phyloP scores from a whole-genome alignment of 306 rosid genomes.

The Lathyrus tuberosus region DNA sequence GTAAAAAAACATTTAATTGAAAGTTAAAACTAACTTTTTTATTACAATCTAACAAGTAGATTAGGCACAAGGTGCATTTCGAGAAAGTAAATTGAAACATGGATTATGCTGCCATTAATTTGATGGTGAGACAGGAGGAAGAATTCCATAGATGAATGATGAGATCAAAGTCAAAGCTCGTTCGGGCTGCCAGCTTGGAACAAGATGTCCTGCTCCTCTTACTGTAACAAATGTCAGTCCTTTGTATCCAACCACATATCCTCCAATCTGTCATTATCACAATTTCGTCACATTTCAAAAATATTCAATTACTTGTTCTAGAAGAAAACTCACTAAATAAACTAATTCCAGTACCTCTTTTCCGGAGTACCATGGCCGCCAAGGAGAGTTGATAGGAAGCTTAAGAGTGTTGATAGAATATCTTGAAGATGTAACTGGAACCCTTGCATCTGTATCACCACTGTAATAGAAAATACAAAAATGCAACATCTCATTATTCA shows the following conservation, averaged over 20 bases:
- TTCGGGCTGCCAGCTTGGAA: conserved; percentile 68
- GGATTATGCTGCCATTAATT: not conserved
- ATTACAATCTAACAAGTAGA: not conserved
- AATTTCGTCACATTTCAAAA: not conserved
- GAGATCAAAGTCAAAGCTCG: conserved; percentile 54
- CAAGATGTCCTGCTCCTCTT: conserved; percentile 65
- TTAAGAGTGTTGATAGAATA: conserved; percentile 50
- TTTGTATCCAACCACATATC: conserved; percentile 54
- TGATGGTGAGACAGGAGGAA: conserved; percentile 46
- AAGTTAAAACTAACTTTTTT: not conserved
- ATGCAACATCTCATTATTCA: not conserved
- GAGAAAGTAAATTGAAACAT: not conserved
- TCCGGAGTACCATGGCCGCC: conserved; percentile 61
- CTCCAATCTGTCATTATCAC: conserved; percentile 52
- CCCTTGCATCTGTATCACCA: conserved; percentile 56
- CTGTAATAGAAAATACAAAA: conserved; percentile 30
- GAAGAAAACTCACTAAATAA: not conserved
- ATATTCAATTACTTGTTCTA: not conserved
- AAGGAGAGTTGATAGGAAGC: conserved; percentile 40
- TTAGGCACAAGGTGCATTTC: conserved; percentile 14
- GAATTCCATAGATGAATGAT: conserved; percentile 48
- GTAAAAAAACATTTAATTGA: not conserved
- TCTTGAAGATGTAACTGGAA: conserved; percentile 58
- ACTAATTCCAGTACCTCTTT: conserved; percentile 44
- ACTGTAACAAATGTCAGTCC: conserved; percentile 56